phyloP scores from a whole-genome alignment of 495 filamentous ascomycete genomes.

The Chaetomium tenue region DNA sequence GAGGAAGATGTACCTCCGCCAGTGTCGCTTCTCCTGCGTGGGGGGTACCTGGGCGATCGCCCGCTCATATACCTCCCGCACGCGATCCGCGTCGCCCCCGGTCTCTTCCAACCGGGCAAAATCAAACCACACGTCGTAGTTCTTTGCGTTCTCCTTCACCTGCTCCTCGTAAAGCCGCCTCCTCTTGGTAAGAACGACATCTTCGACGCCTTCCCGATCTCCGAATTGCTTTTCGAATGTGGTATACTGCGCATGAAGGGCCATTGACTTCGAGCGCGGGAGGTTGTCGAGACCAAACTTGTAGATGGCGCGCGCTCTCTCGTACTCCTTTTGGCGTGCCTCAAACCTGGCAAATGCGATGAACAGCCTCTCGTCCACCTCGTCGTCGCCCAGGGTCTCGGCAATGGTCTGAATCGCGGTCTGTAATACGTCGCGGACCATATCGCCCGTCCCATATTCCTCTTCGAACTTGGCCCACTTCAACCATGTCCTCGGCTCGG shows the following conservation, averaged over 20 bases:
- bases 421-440: constrained; percentile 91
- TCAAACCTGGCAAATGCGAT: constrained; percentile 91
- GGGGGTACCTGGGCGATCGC: constrained; percentile 96
- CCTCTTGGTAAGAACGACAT: constrained; percentile 91
- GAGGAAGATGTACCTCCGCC: constrained; percentile 94
- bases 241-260: constrained; percentile 87
- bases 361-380: constrained; percentile 95
- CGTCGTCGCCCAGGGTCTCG: constrained; percentile 88
- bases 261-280: constrained; percentile 78
- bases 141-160: constrained; percentile 85
- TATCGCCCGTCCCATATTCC: constrained; percentile 83
- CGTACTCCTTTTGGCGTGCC: constrained; percentile 89
- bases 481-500: constrained; percentile 95
- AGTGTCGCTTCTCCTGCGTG: constrained; percentile 94
- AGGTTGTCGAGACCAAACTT: constrained; percentile 93
- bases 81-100: constrained; percentile 71
- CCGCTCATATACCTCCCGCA: constrained; percentile 91
- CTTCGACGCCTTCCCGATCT: constrained; percentile 89
- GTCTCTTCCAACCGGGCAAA: constrained; percentile 88
- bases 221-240: constrained; percentile 98
- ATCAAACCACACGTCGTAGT: constrained; percentile 97
- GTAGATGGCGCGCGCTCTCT: constrained; percentile 93
- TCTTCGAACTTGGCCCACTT: constrained; percentile 98
- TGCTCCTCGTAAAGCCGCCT: constrained; percentile 93
- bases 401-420: constrained; percentile 85